A percentile compares a stretch with the other conserved stretches of the same genome.
Evolutionary conservation across 257 asterid genomes (phyloP).

Genomic region (Gardenia jasminoides): DNA sequence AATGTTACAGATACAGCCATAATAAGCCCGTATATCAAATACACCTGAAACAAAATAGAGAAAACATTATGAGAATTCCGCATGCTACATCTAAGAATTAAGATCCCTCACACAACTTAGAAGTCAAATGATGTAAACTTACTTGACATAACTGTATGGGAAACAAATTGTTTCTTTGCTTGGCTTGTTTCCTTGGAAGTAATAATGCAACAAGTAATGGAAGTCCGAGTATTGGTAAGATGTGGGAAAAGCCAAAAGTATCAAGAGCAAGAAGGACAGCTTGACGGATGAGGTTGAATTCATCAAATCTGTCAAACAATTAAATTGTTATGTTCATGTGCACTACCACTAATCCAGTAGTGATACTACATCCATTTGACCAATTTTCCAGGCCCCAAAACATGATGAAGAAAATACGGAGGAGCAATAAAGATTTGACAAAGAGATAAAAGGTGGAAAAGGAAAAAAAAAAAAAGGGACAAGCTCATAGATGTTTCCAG

Average conservation of each 20-base stretch:
- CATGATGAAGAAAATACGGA: background rate
- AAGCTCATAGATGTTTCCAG: background rate
- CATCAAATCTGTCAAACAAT: constrained; percentile 66
- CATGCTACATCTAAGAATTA: background rate
- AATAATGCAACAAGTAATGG: constrained; percentile 60
- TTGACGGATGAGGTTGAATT: constrained; percentile 81
- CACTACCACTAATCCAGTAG: background rate
- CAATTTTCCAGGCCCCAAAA: background rate
- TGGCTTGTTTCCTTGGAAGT: constrained; percentile 26
- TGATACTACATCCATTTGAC: background rate
- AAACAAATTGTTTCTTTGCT: constrained; percentile 36
- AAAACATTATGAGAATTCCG: background rate
- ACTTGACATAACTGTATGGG: constrained; percentile 61
- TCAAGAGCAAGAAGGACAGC: constrained; percentile 80
- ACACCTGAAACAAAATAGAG: constrained; percentile 52
- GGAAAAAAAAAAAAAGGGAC: background rate
- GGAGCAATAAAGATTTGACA: background rate
- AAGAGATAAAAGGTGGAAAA: background rate
- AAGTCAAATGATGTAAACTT: constrained; percentile 11
- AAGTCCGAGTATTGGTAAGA: constrained; percentile 79
- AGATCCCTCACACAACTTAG: background rate
- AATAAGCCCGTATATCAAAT: constrained; percentile 69
- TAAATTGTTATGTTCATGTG: constrained; percentile 5
- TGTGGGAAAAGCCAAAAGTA: constrained; percentile 87
- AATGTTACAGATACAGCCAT: constrained; percentile 61